Base-by-base conservation (phyloP, 139 green algal genomes). In the Picochlorum sp. region DNA sequence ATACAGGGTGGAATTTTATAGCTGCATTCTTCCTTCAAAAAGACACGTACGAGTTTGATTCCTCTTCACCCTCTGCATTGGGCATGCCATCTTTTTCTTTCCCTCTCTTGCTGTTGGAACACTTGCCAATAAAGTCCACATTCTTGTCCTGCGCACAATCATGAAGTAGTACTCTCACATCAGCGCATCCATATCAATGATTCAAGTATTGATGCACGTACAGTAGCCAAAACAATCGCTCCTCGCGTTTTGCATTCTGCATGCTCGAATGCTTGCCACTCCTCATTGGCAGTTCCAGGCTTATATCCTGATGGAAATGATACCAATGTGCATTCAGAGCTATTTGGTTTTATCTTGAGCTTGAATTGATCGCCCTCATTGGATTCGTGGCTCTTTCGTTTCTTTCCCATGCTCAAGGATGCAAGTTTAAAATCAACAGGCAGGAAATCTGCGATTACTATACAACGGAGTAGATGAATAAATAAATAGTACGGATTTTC, bases 291-390 rank as follows among this genome's bases (percentile, higher is more conserved):
- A 54, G 47, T 26, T 50, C 47, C 41, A 20, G 71, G 71, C 16
- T 77, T 50, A 26, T 69, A 73, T 1, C 64, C 65, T 46, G 52
- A 68, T 21, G 71, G 71, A 28, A 77, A 77, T 37, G 71, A 73
- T 15, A 77, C 64, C 2, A 47, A 44, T 15, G 73, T 68, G 5
- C 58, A 57, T 9, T 58, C 49, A 23, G 32, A 49, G 24, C 58
- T 65, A 15, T 16, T 45, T 37, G 37, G 14, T 14, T 49, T 61
- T 15, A 45, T 15, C 58, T 45, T 65, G 20, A 54, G 16, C 47
- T 65, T 52, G 50, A 32, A 37, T 50, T 54, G 18, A 10, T 20
- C 6, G n/a, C 47, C 0, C 47, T 54, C n/a, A 20, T 21, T 13
- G 47, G 13, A 50, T 18, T 24, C 1, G 7, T 64, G 46, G 21